Evolutionary conservation across 192 early-diverging fungal genomes (phyloP).

Genomic region (Lunasporangiospora selenospora): DNA sequence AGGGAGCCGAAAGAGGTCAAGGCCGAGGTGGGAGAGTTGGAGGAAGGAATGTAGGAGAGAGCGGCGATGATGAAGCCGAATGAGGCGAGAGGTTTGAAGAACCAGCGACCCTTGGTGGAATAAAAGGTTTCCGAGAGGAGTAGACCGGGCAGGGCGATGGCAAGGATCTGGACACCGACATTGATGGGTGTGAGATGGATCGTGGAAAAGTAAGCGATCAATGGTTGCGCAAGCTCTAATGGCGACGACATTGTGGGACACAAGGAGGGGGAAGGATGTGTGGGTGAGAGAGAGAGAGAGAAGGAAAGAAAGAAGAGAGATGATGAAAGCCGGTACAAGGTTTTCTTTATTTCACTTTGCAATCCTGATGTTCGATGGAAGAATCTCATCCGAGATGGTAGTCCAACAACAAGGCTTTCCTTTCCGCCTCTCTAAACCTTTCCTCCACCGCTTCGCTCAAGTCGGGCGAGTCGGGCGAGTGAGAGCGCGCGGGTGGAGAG

Average conservation of each 20-base stretch:
- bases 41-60: constrained; percentile 25
- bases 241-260: not conserved
- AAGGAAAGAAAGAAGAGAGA: not conserved
- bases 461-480: too few relatives aligned
- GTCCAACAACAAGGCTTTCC: too few relatives aligned
- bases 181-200: constrained; percentile 23
- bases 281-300: too few relatives aligned
- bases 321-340: not conserved
- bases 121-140: constrained; percentile 26
- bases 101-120: constrained; percentile 13
- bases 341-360: not conserved
- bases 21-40: not conserved
- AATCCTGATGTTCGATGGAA: too few relatives aligned
- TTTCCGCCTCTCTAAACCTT: too few relatives aligned
- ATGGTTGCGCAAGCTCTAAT: constrained; percentile 1
- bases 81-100: constrained; percentile 41
- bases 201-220: constrained; percentile 17
- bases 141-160: constrained; percentile 29
- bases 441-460: too few relatives aligned
- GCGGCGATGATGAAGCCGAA: constrained; percentile 41
- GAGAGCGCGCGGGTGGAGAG: too few relatives aligned
- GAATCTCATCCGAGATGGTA: too few relatives aligned
- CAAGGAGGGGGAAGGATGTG: too few relatives aligned
- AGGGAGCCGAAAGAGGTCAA: not conserved
- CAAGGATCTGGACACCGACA: constrained; percentile 39